Evolutionary conservation across 2,329 filamentous ascomycete genomes (phyloP).

Genomic region (Epichloe hybrida): DNA sequence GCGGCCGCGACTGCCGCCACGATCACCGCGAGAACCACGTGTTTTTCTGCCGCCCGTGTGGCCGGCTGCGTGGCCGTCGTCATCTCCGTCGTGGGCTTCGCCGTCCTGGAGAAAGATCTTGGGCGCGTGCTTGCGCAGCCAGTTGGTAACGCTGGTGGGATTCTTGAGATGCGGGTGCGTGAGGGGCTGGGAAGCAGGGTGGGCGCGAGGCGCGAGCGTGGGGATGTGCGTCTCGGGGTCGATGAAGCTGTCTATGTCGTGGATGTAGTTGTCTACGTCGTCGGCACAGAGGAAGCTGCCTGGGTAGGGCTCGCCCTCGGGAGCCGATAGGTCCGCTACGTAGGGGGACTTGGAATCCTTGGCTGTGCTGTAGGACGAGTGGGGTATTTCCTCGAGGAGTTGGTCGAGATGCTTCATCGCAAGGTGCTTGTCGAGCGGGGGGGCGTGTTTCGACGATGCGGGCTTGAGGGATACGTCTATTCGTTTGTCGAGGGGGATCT

Average conservation of each 20-base stretch:
- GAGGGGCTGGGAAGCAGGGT: conserved; percentile 23
- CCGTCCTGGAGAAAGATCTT: conserved; percentile 75
- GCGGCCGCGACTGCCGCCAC: conserved; percentile 19
- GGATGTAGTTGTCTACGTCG: conserved; percentile 62
- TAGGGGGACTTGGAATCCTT: conserved; percentile 50
- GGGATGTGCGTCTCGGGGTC: conserved; percentile 31
- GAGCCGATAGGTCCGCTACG: conserved; percentile 33
- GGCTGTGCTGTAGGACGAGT: conserved; percentile 37
- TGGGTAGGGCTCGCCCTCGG: conserved; percentile 41
- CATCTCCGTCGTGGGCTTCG: conserved; percentile 23
- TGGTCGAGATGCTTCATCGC: conserved; percentile 34
- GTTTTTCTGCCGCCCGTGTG: conserved; percentile 20
- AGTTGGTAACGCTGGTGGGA: conserved; percentile 87
- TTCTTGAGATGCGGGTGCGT: conserved; percentile 42
- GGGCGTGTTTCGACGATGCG: conserved; percentile 21
- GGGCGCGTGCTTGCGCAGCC: conserved; percentile 75
- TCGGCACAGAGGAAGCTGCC: conserved; percentile 54
- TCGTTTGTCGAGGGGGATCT: conserved; percentile 58
- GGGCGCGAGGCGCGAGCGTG: conserved; percentile 37
- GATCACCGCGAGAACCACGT: conserved; percentile 16
- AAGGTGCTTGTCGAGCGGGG: conserved; percentile 19
- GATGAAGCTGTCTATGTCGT: conserved; percentile 43
- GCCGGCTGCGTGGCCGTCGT: conserved; percentile 20
- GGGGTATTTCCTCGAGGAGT: conserved; percentile 37
- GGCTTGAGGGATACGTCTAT: conserved; percentile 51